Base-by-base conservation (phyloP, 305 asterid genomes). In the Fraxinus paxiana region DNA sequence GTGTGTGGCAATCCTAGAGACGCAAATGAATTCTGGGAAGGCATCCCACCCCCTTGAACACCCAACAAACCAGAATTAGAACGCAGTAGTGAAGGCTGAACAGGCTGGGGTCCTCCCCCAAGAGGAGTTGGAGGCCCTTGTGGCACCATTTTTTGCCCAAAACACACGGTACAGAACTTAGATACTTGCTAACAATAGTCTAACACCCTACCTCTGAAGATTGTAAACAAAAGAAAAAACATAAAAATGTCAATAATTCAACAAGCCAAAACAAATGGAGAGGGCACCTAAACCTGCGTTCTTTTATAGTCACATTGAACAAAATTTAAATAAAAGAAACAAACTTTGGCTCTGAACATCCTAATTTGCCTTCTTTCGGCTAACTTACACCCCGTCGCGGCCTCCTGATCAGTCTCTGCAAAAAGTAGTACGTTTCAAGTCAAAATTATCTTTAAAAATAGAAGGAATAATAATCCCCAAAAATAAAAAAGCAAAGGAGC, bases 61-160 rank as follows among this genome's bases (percentile, higher is more conserved):
- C 94, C 90, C 96, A 93, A 75, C 78, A 90, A 78, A 77, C 93
- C 91, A 33, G 97, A 91, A 86, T 63, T 63, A 8, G 72, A 63
- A 13, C 34, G 31, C 31, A 63, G 20, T 10, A 63, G 72, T 10
- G 72, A 89, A 5, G 92, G 74, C 8, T 90, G 90, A 79, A 83
- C 83, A 18, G 87, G 82, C 89, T 89, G 97, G 79, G 88, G 73
- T 78, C 91, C 90, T 78, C 91, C 90, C 69, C 93, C 92, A 51
- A 85, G 91, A 0, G 97, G 94, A 43, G 87, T 83, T 15, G 94
- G 89, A 74, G 92, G 90, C 76, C 95, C 97, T 81, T 87, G 90
- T 30, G 94, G 92, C 81, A 91, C 90, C 97, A 92, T 92, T 59
- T 77, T 86, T 77, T 9, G 43, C 24, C 70, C 15, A 77, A 73